Evolutionary conservation across 2,329 filamentous ascomycete genomes (phyloP).

Genomic region (Curvularia spicifera): DNA sequence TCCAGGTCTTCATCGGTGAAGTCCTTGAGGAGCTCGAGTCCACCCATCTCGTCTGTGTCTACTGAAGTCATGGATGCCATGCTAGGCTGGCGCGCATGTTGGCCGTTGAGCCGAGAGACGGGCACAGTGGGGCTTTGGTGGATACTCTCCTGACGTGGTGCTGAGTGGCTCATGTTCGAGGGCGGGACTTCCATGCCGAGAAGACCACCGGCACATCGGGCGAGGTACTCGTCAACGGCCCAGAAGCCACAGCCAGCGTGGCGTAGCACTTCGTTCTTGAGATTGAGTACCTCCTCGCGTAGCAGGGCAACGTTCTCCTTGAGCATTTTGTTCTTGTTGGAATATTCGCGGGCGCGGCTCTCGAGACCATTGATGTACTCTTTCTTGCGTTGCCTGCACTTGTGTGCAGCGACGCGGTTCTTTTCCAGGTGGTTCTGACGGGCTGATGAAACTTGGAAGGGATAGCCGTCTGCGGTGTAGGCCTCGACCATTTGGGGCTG

Average conservation of each 20-base stretch:
- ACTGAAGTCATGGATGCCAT: slow-evolving; percentile 24
- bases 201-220: slow-evolving; percentile 45
- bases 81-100: slow-evolving; percentile 19
- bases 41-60: slow-evolving; percentile 32
- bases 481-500: slow-evolving; percentile 42
- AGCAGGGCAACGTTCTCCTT: slow-evolving; percentile 45
- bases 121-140: slow-evolving; percentile 15
- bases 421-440: slow-evolving; percentile 62
- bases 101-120: slow-evolving; percentile 10
- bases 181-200: slow-evolving; percentile 35
- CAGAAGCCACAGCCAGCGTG: slow-evolving; percentile 49
- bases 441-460: slow-evolving; percentile 44
- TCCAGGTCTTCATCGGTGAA: slow-evolving; percentile 39
- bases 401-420: slow-evolving; percentile 75
- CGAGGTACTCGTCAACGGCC: slow-evolving; percentile 48
- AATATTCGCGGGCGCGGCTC: slow-evolving; percentile 50
- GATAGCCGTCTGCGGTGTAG: slow-evolving; percentile 42
- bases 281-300: slow-evolving; percentile 44
- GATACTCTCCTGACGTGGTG: slow-evolving; percentile 9
- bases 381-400: slow-evolving; percentile 74
- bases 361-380: slow-evolving; percentile 62
- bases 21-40: slow-evolving; percentile 43
- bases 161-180: slow-evolving; percentile 5
- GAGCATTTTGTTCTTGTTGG: slow-evolving; percentile 44
- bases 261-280: slow-evolving; percentile 48